A percentile compares a stretch with the other conserved stretches of the same genome.
phyloP scores from a whole-genome alignment of 768 basidiomycete species.

The Boletus tylopilopsis region DNA sequence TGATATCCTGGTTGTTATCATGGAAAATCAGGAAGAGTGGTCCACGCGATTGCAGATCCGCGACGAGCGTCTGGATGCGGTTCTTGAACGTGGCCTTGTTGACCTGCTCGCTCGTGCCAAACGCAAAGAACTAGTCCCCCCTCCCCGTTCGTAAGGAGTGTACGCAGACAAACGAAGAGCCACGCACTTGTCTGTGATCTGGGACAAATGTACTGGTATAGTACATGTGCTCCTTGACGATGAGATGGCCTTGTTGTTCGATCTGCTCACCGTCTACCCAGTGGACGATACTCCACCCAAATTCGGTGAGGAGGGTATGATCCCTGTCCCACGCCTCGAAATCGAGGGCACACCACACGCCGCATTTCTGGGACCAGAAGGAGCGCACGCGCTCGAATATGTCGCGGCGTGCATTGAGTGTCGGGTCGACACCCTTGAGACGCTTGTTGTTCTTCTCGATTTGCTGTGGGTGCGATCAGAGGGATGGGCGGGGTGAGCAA shows the following conservation, averaged over 20 bases:
- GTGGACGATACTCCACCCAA: conserved; percentile 65
- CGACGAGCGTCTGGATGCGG: conserved; percentile 47
- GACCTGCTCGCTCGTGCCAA: conserved; percentile 59
- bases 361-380: conserved; percentile 58
- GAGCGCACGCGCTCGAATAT: conserved; percentile 66
- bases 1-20: conserved; percentile 72
- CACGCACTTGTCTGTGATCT: conserved; percentile 53
- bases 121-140: conserved; percentile 53
- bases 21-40: conserved; percentile 82
- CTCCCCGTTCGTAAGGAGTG: not conserved
- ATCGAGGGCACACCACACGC: conserved; percentile 76
- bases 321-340: conserved; percentile 84
- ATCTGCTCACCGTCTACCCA: conserved; percentile 53
- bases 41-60: conserved; percentile 38
- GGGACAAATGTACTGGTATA: conserved; percentile 65
- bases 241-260: conserved; percentile 53
- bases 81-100: conserved; percentile 48
- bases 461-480: conserved; percentile 38
- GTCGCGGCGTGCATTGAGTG: conserved; percentile 52
- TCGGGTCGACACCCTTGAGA: conserved; percentile 59
- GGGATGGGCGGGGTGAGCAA: not conserved
- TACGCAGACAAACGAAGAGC: not conserved
- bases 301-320: conserved; percentile 71
- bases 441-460: conserved; percentile 81
- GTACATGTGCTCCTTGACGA: conserved; percentile 56